These are phyloP conservation scores for Glutinoglossum americanum DNA, from an alignment of 495 filamentous ascomycete genomes.

Conservation along the genomic window DNA sequence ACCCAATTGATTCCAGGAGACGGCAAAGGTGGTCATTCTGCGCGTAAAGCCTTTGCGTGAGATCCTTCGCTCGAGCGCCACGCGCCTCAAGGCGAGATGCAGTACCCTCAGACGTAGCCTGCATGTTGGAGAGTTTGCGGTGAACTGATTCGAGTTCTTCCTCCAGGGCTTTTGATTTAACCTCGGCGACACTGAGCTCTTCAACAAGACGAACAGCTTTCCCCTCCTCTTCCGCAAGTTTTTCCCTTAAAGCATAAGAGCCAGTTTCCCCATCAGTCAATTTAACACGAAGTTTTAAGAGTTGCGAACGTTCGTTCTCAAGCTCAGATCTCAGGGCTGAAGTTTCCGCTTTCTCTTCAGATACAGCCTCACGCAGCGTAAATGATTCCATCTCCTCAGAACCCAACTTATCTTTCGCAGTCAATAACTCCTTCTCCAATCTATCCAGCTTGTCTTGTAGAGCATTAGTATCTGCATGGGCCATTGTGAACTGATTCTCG, in stretches of 20 bases:
- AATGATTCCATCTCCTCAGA: conserved; percentile 19
- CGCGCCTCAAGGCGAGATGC: conserved; percentile 35
- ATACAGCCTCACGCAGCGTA: conserved; percentile 21
- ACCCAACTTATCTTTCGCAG: conserved; percentile 25
- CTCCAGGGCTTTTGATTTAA: conserved; percentile 19
- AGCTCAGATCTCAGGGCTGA: conserved; percentile 39
- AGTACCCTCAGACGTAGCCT: conserved; percentile 19
- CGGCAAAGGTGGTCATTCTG: conserved; percentile 56
- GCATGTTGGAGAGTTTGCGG: conserved; percentile 30
- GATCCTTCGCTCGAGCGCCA: conserved; percentile 47
- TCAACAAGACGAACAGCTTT: conserved; percentile 36
- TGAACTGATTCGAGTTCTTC: conserved; percentile 40
- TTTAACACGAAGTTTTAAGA: conserved; percentile 39
- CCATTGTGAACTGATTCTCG: conserved; percentile 19
- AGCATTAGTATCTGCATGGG: conserved; percentile 20
- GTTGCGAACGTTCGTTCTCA: conserved; percentile 38
- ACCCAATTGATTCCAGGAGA: conserved; percentile 70
- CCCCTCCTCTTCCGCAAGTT: conserved; percentile 45
- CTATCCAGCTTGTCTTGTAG: conserved; percentile 29
- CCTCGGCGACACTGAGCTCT: conserved; percentile 42
- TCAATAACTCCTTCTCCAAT: conserved; percentile 19
- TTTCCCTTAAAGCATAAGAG: conserved; percentile 40
- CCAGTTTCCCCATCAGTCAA: conserved; percentile 62
- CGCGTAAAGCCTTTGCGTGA: conserved; percentile 56
- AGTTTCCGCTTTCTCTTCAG: conserved; percentile 35